These are phyloP conservation scores for Camelina laxa DNA, from an alignment of 345 rosid species.

Conservation along the genomic window DNA sequence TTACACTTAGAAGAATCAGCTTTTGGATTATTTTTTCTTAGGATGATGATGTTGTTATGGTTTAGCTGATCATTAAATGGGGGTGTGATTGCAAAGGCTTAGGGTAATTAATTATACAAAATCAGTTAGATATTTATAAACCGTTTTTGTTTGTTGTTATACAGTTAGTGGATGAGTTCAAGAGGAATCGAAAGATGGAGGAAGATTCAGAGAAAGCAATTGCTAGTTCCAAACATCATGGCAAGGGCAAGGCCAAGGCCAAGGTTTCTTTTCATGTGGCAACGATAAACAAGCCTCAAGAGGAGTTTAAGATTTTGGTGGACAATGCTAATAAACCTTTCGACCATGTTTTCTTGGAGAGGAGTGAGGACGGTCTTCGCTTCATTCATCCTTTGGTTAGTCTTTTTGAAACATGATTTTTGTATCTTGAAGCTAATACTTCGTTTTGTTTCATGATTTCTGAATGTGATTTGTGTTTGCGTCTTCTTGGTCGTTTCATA, in stretches of 20 bases:
- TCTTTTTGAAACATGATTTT: neutral
- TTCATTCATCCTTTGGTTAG: slow-evolving; percentile 82
- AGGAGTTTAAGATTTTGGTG: slow-evolving; percentile 65
- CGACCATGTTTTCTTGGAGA: slow-evolving; percentile 82
- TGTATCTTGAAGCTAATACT: neutral
- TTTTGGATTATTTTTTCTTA: too few species aligned
- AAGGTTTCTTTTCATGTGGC: slow-evolving; percentile 77
- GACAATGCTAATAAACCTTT: slow-evolving; percentile 73
- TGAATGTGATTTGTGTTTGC: neutral
- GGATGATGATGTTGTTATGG: too few species aligned
- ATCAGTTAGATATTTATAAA: too few species aligned
- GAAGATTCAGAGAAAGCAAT: slow-evolving; percentile 45
- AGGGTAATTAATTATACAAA: too few species aligned
- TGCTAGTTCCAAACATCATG: slow-evolving; percentile 37
- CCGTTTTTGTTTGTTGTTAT: too few species aligned
- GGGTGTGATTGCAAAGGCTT: too few species aligned
- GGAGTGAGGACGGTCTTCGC: slow-evolving; percentile 61
- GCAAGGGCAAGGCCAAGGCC: slow-evolving; percentile 62
- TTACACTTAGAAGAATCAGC: too few species aligned
- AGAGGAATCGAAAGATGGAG: slow-evolving; percentile 45
- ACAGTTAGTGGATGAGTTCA: slow-evolving; percentile 45
- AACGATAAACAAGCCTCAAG: slow-evolving; percentile 75
- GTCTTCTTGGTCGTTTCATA: neutral
- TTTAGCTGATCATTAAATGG: too few species aligned
- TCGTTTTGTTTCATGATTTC: neutral